phyloP scores from a whole-genome alignment of 495 filamentous ascomycete genomes.

The Penicillium verhagenii region DNA sequence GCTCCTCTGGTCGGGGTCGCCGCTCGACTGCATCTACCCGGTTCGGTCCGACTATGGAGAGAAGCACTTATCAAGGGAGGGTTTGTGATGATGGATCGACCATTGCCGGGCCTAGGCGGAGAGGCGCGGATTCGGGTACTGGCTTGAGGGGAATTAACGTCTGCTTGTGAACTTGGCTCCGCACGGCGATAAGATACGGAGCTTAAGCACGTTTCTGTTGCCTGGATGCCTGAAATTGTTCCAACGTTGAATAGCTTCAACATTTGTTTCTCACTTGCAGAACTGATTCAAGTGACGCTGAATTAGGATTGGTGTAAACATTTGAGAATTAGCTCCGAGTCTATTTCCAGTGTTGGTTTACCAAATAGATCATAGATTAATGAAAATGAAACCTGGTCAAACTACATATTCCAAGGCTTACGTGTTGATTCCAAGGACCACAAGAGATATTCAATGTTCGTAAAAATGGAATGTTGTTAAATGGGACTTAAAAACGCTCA shows the following conservation, averaged over 20 bases:
- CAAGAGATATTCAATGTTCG: not conserved
- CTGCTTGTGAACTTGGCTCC: slow-evolving; percentile 19
- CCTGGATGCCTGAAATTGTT: not conserved
- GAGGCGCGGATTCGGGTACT: slow-evolving; percentile 4
- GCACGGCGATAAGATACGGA: slow-evolving; percentile 32
- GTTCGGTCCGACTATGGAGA: slow-evolving; percentile 28
- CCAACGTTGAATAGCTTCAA: not conserved
- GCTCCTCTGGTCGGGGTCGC: slow-evolving; percentile 46
- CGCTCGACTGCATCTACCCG: slow-evolving; percentile 50
- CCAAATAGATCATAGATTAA: no score
- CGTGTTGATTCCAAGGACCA: no score
- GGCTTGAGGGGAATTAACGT: slow-evolving; percentile 28
- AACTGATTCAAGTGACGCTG: no score
- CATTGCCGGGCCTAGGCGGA: slow-evolving; percentile 15
- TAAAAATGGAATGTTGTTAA: not conserved
- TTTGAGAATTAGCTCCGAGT: no score
- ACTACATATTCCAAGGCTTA: no score
- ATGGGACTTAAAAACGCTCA: slow-evolving; percentile 17
- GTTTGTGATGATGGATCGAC: slow-evolving; percentile 11
- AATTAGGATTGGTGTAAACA: no score
- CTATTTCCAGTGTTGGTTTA: no score
- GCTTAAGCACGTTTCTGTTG: not conserved
- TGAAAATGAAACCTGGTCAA: no score
- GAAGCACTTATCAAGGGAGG: slow-evolving; percentile 5
- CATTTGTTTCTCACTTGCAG: no score